A percentile compares a stretch with the other conserved stretches of the same genome.
These are phyloP conservation scores for Ganoderma meredithae DNA, from an alignment of 1,284 basidiomycete species.

Conservation along the genomic window DNA sequence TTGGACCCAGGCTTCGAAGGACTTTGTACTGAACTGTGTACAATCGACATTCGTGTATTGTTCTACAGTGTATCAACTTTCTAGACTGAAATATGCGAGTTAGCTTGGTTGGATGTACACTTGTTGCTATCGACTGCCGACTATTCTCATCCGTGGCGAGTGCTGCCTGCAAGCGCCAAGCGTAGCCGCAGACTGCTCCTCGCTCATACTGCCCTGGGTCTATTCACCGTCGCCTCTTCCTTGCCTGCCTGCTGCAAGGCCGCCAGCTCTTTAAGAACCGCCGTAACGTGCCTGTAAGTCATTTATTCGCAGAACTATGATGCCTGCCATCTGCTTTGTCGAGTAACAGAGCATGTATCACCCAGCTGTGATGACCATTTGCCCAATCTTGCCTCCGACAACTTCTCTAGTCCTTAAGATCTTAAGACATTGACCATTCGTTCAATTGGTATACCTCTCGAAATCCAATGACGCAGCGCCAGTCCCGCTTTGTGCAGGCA, in stretches of 20 bases:
- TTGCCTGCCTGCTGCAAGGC: background rate
- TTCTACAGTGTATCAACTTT: too few relatives aligned
- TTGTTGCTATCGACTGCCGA: background rate
- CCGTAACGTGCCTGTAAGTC: background rate
- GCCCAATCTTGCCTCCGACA: background rate
- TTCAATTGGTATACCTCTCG: background rate
- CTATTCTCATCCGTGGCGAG: background rate
- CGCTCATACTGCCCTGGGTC: background rate
- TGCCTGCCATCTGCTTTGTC: background rate
- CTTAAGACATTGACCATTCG: background rate
- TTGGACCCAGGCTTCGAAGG: background rate
- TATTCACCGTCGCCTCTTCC: background rate
- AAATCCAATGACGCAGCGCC: background rate
- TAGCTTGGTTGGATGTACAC: background rate
- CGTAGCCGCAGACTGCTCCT: too few relatives aligned
- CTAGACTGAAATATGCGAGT: too few relatives aligned
- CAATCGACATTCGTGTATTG: background rate
- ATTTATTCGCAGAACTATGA: background rate
- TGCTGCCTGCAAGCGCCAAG: background rate
- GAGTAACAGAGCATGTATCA: background rate
- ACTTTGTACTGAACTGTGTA: background rate
- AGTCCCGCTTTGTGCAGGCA: background rate
- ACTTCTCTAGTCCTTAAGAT: background rate
- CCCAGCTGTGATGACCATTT: background rate
- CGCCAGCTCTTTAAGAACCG: background rate